A percentile compares a stretch with the other conserved stretches of the same genome.
phyloP scores from a whole-genome alignment of 2,329 filamentous ascomycete genomes.

The Cladosporium colombiae region DNA sequence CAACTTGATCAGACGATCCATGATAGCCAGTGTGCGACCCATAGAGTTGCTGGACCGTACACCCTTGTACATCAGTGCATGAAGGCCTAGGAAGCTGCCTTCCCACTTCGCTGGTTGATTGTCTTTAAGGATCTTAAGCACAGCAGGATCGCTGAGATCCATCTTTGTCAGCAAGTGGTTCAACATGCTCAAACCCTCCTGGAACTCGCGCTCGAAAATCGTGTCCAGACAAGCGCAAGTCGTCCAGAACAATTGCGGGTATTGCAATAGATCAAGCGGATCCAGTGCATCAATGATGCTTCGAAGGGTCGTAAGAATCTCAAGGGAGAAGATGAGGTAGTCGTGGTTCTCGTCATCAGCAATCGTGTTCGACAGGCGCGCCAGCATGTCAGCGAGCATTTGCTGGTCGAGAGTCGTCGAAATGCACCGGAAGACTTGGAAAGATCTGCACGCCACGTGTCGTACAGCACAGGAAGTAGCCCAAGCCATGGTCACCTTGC shows the following conservation, averaged over 20 bases:
- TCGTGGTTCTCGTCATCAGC: conserved; percentile 85
- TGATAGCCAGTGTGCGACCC: conserved; percentile 71
- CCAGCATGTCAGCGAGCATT: conserved; percentile 97
- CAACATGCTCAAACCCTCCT: conserved; percentile 88
- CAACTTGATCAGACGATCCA: conserved; percentile 76
- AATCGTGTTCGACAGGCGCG: conserved; percentile 91
- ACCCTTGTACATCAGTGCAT: conserved; percentile 86
- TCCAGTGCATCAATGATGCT: conserved; percentile 86
- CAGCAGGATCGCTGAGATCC: conserved; percentile 69
- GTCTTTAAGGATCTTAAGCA: conserved; percentile 72
- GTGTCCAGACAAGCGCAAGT: conserved; percentile 95
- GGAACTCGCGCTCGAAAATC: conserved; percentile 92
- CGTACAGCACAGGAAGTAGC: conserved; percentile 94
- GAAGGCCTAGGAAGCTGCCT: conserved; percentile 80
- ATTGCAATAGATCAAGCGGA: conserved; percentile 76
- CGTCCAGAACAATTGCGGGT: conserved; percentile 97
- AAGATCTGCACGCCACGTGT: conserved; percentile 92
- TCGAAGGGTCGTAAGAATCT: conserved; percentile 91
- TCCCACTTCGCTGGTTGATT: conserved; percentile 87
- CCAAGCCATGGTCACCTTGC: conserved; percentile 86
- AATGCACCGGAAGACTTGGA: conserved; percentile 95
- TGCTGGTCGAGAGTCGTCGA: conserved; percentile 84
- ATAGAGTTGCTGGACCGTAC: conserved; percentile 83
- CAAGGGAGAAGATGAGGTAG: conserved; percentile 96
- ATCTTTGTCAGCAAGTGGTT: conserved; percentile 82